A percentile compares a stretch with the other conserved stretches of the same genome.
These are phyloP conservation scores for Boletus vermiculosoides DNA, from an alignment of 768 basidiomycete genomes.

Conservation along the genomic window DNA sequence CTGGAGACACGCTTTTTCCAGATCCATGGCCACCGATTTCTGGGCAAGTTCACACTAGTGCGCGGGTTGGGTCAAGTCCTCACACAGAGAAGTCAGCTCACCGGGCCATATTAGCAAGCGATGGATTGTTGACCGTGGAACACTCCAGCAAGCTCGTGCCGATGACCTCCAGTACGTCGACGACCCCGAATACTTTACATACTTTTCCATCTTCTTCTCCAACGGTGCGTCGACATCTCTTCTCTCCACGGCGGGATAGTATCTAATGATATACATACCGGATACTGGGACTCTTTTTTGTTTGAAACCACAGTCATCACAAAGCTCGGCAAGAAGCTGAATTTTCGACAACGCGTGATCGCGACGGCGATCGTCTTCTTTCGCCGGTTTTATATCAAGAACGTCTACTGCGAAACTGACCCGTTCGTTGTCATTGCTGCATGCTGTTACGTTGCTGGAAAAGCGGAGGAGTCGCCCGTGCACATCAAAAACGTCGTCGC, in stretches of 20 bases:
- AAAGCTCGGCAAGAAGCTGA: slow-evolving; percentile 81
- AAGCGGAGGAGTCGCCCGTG: slow-evolving; percentile 93
- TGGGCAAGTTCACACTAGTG: slow-evolving; percentile 92
- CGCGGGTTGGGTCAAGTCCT: slow-evolving; percentile 27
- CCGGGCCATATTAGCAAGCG: slow-evolving; percentile 60
- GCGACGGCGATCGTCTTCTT: slow-evolving; percentile 96
- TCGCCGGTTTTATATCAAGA: slow-evolving; percentile 95
- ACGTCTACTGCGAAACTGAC: slow-evolving; percentile 93
- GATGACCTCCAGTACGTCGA: slow-evolving; percentile 80
- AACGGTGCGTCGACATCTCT: slow-evolving; percentile 50
- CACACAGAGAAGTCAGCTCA: slow-evolving; percentile 10
- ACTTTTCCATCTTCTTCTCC: slow-evolving; percentile 86
- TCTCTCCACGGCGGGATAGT: background rate
- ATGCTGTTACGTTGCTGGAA: slow-evolving; percentile 94
- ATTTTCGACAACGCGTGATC: slow-evolving; percentile 84
- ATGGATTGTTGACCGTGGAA: slow-evolving; percentile 85
- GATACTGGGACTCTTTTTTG: background rate
- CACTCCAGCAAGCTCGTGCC: slow-evolving; percentile 67
- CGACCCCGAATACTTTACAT: slow-evolving; percentile 72
- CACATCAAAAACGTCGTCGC: slow-evolving; percentile 91
- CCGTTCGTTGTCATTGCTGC: slow-evolving; percentile 90
- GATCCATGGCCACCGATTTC: slow-evolving; percentile 81
- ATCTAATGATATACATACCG: background rate
- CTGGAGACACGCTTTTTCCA: background rate
- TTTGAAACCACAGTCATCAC: slow-evolving; percentile 59